Evolutionary conservation across 768 basidiomycete species (phyloP).

Genomic region (Boletus pseudopeckii): DNA sequence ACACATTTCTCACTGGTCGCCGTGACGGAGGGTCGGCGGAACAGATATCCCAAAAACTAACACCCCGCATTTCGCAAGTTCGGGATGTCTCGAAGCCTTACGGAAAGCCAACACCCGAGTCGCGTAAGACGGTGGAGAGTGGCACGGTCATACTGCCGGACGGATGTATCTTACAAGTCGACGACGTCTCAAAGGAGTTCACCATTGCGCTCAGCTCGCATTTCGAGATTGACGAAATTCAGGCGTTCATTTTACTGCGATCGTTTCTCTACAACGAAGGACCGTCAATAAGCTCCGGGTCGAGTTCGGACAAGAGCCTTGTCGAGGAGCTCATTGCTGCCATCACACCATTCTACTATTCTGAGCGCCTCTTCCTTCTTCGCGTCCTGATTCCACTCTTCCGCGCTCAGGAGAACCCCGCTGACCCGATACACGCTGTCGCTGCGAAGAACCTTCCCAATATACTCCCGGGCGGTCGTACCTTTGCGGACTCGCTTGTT

Average conservation of each 20-base stretch:
- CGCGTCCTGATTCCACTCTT: slow-evolving; percentile 74
- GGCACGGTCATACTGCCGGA: slow-evolving; percentile 69
- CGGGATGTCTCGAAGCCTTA: slow-evolving; percentile 60
- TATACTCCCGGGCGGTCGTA: slow-evolving; percentile 59
- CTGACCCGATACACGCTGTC: slow-evolving; percentile 51
- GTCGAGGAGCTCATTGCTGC: slow-evolving; percentile 47
- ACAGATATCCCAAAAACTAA: slow-evolving; percentile 57
- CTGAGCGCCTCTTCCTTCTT: slow-evolving; percentile 70
- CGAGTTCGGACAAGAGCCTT: slow-evolving; percentile 39
- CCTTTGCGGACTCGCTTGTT: slow-evolving; percentile 62
- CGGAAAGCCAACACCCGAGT: slow-evolving; percentile 63
- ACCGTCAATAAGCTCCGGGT: slow-evolving; percentile 47
- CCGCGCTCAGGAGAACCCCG: slow-evolving; percentile 59
- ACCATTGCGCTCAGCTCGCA: slow-evolving; percentile 67
- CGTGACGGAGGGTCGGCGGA: slow-evolving; percentile 57
- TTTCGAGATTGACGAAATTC: slow-evolving; percentile 77
- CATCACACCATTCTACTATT: slow-evolving; percentile 78
- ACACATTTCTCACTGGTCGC: slow-evolving; percentile 54
- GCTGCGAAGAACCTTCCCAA: slow-evolving; percentile 53
- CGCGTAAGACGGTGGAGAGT: slow-evolving; percentile 61
- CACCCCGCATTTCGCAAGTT: slow-evolving; percentile 55
- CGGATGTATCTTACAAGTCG: slow-evolving; percentile 58
- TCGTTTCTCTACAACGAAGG: slow-evolving; percentile 80
- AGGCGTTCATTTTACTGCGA: slow-evolving; percentile 69
- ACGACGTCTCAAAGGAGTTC: slow-evolving; percentile 67